Percentiles rank a stretch among this genome's conserved stretches.
Conservation (phyloP, 371 early-diverging fungal genomes). For the Mortierella polycephala region DNA sequence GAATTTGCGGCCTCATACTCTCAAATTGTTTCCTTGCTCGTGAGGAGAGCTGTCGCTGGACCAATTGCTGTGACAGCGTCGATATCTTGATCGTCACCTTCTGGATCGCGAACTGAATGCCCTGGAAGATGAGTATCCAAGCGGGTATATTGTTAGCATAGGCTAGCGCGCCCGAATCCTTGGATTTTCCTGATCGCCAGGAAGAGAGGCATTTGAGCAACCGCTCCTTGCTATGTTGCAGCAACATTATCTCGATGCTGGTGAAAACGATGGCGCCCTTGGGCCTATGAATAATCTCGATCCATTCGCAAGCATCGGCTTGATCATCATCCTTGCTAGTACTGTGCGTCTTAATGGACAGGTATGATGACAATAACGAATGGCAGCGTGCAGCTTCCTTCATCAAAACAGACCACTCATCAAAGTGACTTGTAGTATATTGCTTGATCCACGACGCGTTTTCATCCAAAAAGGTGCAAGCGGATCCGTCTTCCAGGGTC, state of each 20-base stretch:
- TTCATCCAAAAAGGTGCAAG: background rate
- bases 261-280: conserved; percentile 16
- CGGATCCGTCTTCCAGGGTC: background rate
- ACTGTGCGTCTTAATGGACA: background rate
- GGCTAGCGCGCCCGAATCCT: background rate
- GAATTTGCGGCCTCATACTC: conserved; percentile 19
- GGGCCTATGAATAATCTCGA: conserved; percentile 4
- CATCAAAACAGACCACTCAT: conserved; percentile 20
- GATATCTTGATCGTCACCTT: conserved; percentile 29
- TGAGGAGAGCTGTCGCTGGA: conserved; percentile 33
- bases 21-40: conserved; percentile 37
- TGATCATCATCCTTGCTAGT: background rate
- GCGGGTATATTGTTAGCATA: conserved; percentile 31
- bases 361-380: conserved; percentile 3
- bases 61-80: conserved; percentile 14
- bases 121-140: conserved; percentile 36
- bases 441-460: conserved; percentile 2
- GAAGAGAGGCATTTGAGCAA: background rate
- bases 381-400: conserved; percentile 20
- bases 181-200: background rate
- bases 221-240: background rate
- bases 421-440: conserved; percentile 26
- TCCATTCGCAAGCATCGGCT: background rate
- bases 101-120: conserved; percentile 17
- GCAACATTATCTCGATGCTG: background rate